phyloP scores from a whole-genome alignment of 2,329 filamentous ascomycete species.

The Beauveria brongniartii region DNA sequence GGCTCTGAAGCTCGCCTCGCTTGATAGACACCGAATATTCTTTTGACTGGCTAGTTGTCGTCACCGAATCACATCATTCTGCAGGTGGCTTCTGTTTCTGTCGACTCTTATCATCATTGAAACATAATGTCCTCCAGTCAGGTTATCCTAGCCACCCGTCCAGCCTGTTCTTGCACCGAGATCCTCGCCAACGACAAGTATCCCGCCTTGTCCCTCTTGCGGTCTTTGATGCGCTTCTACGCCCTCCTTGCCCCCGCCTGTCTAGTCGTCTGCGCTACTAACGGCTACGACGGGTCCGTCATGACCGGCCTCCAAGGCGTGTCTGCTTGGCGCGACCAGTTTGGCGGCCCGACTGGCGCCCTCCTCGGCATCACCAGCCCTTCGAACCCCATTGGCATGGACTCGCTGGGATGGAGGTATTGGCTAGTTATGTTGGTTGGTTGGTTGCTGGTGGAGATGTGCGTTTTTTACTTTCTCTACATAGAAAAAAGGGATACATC shows the following conservation, averaged over 20 bases:
- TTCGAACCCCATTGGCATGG: background rate
- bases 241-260: too few relatives aligned
- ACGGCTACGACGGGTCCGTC: background rate
- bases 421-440: background rate
- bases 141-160: background rate
- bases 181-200: background rate
- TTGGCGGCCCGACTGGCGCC: background rate
- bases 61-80: background rate
- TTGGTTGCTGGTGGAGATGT: background rate
- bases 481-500: background rate
- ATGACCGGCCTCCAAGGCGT: background rate
- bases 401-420: background rate
- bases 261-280: background rate
- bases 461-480: background rate
- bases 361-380: background rate
- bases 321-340: background rate
- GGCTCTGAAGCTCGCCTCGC: background rate
- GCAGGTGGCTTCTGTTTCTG: background rate
- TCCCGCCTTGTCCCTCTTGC: background rate
- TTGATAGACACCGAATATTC: background rate
- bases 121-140: background rate
- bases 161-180: background rate
- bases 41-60: background rate
- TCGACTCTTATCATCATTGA: background rate
- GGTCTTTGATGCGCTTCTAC: too few relatives aligned